Evolutionary conservation across 164 flowering plant genomes (phyloP), one percentile per base, ranked within the genome.

Genomic region (Vitis labrusca): DNA sequence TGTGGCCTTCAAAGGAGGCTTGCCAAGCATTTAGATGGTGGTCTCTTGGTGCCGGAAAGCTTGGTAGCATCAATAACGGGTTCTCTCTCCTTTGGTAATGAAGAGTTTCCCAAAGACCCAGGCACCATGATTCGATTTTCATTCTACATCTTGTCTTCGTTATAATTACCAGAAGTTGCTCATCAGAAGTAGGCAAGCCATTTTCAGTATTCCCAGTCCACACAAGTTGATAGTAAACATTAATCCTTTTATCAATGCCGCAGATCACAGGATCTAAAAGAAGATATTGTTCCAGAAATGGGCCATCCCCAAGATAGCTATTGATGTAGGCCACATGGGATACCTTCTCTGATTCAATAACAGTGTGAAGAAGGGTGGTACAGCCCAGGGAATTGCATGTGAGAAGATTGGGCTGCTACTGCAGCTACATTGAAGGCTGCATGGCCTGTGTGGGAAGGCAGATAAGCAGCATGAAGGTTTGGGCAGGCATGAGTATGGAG

Each of bases 301-400:
- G 83, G 69, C 92, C 97, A 50, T 94, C 95, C 59, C 89, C 86
- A 54, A 94, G 94, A 79, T 80, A 92, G 73, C 85, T 86, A 69
- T 94, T 94, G 73, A 94, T 91, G 66, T 91, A 97, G 67, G 89
- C 82, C 67, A 91, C 94, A 82, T 89, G 90, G 50, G 88, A 85
- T 5, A 87, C 76, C 78, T 87, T 88, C 82, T 94, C 98, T 6
- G 97, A 84, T 78, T 89, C 90, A 70, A 81, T 89, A 54, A 90
- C 91, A 30, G 88, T 85, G 94, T 1, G 80, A 84, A 8, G 84
- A 71, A 29, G 86, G 84, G 70, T 89, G 97, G 77, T 91, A 92
- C 66, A 91, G 15, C 49, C 91, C 96, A 6, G 89, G 88, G 72
- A 81, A 94, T 52, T 91, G 97, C 91, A 92, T 77, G 59, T 92